Evolutionary conservation across 345 rosid genomes (phyloP), one percentile per base, ranked within the genome.

Genomic region (Eucalyptus grandis): DNA sequence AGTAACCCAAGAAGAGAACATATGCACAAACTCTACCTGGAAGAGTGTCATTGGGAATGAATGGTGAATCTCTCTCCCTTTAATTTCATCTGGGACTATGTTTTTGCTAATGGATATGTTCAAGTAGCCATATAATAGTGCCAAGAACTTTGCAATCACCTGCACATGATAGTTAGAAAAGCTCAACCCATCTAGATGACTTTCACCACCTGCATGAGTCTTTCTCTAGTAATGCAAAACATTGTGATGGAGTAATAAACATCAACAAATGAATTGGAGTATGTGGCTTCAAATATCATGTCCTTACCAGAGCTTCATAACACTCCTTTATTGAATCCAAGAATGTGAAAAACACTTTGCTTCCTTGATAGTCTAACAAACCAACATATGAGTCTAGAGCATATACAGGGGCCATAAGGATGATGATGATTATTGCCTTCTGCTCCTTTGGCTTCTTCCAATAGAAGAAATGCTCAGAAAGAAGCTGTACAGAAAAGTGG

Each of bases 391-490:
- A 96, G 86, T 91, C 94, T 40, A 92, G 54, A 21, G 99, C 98
- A 88, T 98, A 97, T 77, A 98, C 91, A 13, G 99, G 99, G 89
- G 97, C 99, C 99, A 97, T 98, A 26, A 97, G 95, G 89, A 98
- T 94, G 88, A 98, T 97, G 54, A 98, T 92, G 14, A 98, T n/a
- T 51, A 98, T 98, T 17, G 99, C 99, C 93, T 96, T 97, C 88
- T 98, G 99, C 90, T 98, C 99, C 92, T 97, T 98, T 0, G 99
- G 98, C 89, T 95, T 98, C 91, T 96, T 97, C 99, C 99, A 98
- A 92, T 95, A 94, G 91, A 93, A 93, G 27, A 97, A 93, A 93
- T 98, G 99, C 91, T 98, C 97, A 1, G 95, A 95, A 9, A 96
- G 87, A 27, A 98, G 96, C 94, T 96, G 97, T 60, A 95, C 44